A percentile compares a stretch with the other conserved stretches of the same genome.
Evolutionary conservation across 108 stramenopile species (phyloP).

Genomic region (Hondaea fermentalgiana): DNA sequence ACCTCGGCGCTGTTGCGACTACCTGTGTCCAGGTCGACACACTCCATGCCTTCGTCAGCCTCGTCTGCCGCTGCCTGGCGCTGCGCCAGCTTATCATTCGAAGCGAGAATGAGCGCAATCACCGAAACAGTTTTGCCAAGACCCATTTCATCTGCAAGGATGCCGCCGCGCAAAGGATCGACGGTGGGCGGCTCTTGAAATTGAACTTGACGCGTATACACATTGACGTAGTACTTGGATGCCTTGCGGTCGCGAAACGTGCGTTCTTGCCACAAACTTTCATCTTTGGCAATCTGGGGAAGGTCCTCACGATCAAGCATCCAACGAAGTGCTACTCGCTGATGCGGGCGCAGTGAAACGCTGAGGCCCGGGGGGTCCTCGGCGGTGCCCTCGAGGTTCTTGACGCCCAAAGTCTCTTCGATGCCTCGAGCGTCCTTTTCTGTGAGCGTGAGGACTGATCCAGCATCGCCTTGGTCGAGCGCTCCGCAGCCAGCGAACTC

Average conservation of each 20-base stretch:
- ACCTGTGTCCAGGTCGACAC: neutral
- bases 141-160: constrained; percentile 57
- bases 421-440: neutral
- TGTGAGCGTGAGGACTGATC: neutral
- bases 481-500: neutral
- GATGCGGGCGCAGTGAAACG: neutral
- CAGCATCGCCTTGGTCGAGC: neutral
- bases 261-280: neutral
- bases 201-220: neutral
- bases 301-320: neutral
- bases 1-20: too few species aligned
- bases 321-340: neutral
- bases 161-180: neutral
- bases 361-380: neutral
- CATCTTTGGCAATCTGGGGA: neutral
- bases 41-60: neutral
- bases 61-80: too few species aligned
- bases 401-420: neutral
- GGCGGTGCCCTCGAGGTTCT: neutral
- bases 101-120: constrained; percentile 31
- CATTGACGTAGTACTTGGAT: neutral
- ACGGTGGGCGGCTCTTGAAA: neutral
- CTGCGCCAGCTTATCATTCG: neutral
- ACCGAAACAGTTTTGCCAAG: constrained; percentile 56
- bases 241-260: neutral